Base-by-base conservation (phyloP, 169 alveolate genomes). In the Amoebophrya sp. region DNA sequence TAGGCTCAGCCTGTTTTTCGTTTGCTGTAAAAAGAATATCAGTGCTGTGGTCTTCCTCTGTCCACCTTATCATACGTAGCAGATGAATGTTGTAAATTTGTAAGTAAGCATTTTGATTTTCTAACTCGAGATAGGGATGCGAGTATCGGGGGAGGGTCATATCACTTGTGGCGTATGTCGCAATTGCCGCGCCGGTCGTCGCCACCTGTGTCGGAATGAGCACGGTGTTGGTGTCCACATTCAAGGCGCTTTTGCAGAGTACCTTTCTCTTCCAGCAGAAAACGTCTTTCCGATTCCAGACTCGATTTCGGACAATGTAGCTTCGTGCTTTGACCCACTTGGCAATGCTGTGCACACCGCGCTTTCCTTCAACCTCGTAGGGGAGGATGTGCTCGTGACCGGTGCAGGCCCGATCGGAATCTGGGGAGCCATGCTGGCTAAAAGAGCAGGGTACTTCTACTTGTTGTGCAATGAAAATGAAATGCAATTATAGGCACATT, bases 341-440 rank as follows among this genome's bases (percentile, higher is more conserved):
- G 83, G 83, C 18, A 65, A 65, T 36, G 83, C 83, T 29, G 83
- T 65, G 83, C 83, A 65, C 83, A 65, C 83, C 2, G 83, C 83
- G 33, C n/a, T 65, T 18, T 1, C 83, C 2, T 65, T 65, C n/a
- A 36, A 65, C 33, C 33, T 65, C 2, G 83, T 65, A 29, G 83
- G 83, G 36, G 83, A 65, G 33, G 83, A 65, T 36, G 83, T 65
- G 33, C 26, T 65, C 33, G 83, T 65, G 39, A 65, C 83, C 33
- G 83, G 83, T 36, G 83, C 83, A 36, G 83, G 83, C 10, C 83
- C 83, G 36, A 65, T 65, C 26, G 83, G 83, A 6, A 26, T 65
- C 83, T 26, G 18, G 83, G 83, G 83, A 1, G 83, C 83, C 83
- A 65, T 65, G 83, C 26, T 65, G 83, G 83, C 83, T 6, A 65